Evolutionary conservation across 306 rosid species (phyloP), one percentile per base, ranked within the genome.

Genomic region (Macrotyloma uniflorum): DNA sequence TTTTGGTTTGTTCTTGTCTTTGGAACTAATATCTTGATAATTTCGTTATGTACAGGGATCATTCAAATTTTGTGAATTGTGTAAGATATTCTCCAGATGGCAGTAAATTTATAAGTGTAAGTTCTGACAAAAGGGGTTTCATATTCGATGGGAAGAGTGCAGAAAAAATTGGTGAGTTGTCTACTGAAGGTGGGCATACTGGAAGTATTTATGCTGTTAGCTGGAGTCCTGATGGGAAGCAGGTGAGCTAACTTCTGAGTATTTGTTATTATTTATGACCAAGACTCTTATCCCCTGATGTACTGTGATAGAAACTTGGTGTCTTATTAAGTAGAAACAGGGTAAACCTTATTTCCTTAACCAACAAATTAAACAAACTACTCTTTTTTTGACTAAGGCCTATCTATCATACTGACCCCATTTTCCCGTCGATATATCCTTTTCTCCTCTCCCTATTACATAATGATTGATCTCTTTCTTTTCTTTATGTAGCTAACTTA

Each of bases 151-250:
- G 89, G 26, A 95, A 95, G 83, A 95, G 79, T 46, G 97, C 87
- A 30, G 98, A 86, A 70, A 95, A 86, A 90, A 91, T 95, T 5
- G 98, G 99, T 16, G 99, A 88, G 84, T 86, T 95, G 70, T 93
- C 91, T 19, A 86, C 97, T 19, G 97, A 91, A 81, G 96, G 92
- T 74, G 97, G 91, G 26, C 98, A 95, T 79, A 88, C 93, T 45
- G 98, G 99, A 54, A 95, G 93, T 83, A 91, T 95, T 80, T 95
- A 95, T 83, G 97, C 98, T 68, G 90, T 90, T 84, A 91, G 97
- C 85, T 95, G 98, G 96, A 95, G 96, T 85, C 90, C 97, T 51
- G 96, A 95, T 89, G 96, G 98, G n/a, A 95, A 91, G 69, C 90
- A 85, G 91, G 97, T 95, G 75, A 83, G 81, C 42, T 18, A 72